Evolutionary conservation across 768 basidiomycete species (phyloP).

Genomic region (Cantharellus anzutake): DNA sequence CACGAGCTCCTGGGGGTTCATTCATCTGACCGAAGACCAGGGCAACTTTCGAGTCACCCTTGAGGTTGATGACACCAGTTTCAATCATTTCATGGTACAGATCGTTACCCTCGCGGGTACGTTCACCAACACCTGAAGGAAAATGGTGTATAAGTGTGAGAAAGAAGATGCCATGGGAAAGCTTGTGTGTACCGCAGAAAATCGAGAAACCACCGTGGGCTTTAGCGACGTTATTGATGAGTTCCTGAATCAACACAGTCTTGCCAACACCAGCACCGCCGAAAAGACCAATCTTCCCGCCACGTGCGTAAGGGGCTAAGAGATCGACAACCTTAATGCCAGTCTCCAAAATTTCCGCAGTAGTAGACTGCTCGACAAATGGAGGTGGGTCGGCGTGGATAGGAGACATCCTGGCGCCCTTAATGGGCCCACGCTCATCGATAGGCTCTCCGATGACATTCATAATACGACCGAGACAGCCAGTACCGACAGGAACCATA

Average conservation of each 20-base stretch:
- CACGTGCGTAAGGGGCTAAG: constrained; percentile 98
- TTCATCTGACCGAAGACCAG: constrained; percentile 99
- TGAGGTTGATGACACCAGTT: constrained; percentile 99
- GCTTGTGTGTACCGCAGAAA: constrained; percentile 56
- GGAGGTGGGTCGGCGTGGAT: constrained; percentile 96
- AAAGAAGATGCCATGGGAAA: constrained; percentile 4
- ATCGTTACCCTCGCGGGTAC: constrained; percentile 99
- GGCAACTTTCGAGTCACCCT: constrained; percentile 99
- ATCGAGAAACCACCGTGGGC: constrained; percentile 99
- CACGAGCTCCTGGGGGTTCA: constrained; percentile 99
- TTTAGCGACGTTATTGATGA: constrained; percentile 99
- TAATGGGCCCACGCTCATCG: constrained; percentile 98
- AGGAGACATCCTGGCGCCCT: constrained; percentile 76
- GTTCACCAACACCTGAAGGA: constrained; percentile 82
- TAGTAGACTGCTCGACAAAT: constrained; percentile 98
- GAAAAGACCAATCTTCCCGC: constrained; percentile 99
- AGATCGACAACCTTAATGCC: constrained; percentile 99
- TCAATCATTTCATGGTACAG: constrained; percentile 99
- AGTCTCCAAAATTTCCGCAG: constrained; percentile 96
- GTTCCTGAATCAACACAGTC: constrained; percentile 97
- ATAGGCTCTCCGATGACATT: constrained; percentile 99
- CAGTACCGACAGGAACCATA: constrained; percentile 86
- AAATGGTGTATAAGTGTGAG: not conserved
- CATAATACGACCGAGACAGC: constrained; percentile 97
- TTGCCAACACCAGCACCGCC: constrained; percentile 99